Percentiles rank a stretch among this genome's conserved stretches.
Evolutionary conservation across 2,329 filamentous ascomycete species (phyloP).

Genomic region (Xylariales sp.): DNA sequence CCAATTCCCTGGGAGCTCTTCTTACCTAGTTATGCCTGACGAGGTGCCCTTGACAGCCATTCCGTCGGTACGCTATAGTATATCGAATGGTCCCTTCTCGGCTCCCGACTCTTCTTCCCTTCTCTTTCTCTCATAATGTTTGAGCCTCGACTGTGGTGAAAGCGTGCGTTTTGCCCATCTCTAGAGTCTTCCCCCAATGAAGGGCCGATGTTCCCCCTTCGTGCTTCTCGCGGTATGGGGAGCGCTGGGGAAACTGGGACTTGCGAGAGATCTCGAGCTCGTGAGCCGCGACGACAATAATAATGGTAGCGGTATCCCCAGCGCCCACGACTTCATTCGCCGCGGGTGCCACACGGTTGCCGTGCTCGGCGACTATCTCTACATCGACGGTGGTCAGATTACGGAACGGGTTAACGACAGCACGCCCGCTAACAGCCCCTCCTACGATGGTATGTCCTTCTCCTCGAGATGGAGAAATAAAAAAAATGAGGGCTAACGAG

Average conservation of each 20-base stretch:
- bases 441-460: constrained; percentile 42
- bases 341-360: constrained; percentile 39
- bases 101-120: constrained; percentile 22
- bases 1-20: constrained; percentile 25
- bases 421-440: constrained; percentile 39
- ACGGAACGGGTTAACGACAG: constrained; percentile 46
- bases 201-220: constrained; percentile 45
- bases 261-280: constrained; percentile 38
- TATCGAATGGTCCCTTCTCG: constrained; percentile 24
- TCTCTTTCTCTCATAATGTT: constrained; percentile 41
- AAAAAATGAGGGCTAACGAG: constrained; percentile 18
- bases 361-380: constrained; percentile 53
- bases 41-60: constrained; percentile 7
- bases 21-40: constrained; percentile 1
- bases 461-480: neutral
- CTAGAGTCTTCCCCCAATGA: constrained; percentile 42
- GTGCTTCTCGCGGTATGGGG: constrained; percentile 46
- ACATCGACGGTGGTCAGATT: constrained; percentile 54
- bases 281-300: constrained; percentile 36
- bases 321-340: constrained; percentile 43
- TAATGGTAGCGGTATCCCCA: constrained; percentile 36
- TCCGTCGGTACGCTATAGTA: constrained; percentile 10
- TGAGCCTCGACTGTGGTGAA: constrained; percentile 42
- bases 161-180: constrained; percentile 35
- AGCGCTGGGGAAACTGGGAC: constrained; percentile 40